phyloP scores from a whole-genome alignment of 352 stramenopile genomes.

The Phytopythium helicoides region DNA sequence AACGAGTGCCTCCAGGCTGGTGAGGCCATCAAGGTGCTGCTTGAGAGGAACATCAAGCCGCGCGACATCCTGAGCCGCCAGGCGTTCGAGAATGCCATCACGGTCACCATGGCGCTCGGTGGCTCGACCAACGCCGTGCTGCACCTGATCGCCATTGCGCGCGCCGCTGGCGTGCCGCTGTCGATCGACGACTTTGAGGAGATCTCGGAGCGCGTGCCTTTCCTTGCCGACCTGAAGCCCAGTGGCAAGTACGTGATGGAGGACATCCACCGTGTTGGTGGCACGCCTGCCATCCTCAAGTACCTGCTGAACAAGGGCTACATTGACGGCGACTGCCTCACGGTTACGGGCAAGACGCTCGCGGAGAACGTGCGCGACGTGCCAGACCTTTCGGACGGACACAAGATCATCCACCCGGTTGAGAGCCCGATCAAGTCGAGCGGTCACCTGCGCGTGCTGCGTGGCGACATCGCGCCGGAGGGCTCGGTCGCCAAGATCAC shows the following conservation, averaged over 20 bases:
- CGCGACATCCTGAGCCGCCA: slow-evolving; percentile 97
- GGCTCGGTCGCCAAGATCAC: slow-evolving; percentile 96
- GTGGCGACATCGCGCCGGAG: slow-evolving; percentile 94
- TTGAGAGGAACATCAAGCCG: slow-evolving; percentile 96
- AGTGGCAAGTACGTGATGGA: slow-evolving; percentile 99
- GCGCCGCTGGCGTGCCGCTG: slow-evolving; percentile 90
- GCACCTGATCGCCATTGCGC: slow-evolving; percentile 98
- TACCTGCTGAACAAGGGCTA: slow-evolving; percentile 97
- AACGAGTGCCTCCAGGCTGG: slow-evolving; percentile 91
- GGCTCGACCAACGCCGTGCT: slow-evolving; percentile 98
- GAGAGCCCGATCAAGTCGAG: slow-evolving; percentile 90
- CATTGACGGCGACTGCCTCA: slow-evolving; percentile 97
- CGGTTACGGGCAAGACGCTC: slow-evolving; percentile 97
- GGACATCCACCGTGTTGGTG: slow-evolving; percentile 96
- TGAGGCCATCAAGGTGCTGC: slow-evolving; percentile 87
- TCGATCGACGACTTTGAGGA: slow-evolving; percentile 97
- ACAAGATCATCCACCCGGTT: slow-evolving; percentile 96
- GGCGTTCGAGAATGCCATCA: slow-evolving; percentile 99
- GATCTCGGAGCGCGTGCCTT: slow-evolving; percentile 93
- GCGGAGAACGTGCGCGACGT: slow-evolving; percentile 95
- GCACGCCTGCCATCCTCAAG: slow-evolving; percentile 97
- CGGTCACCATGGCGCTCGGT: slow-evolving; percentile 96
- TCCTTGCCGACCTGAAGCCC: slow-evolving; percentile 97
- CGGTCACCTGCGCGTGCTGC: slow-evolving; percentile 97
- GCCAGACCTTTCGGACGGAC: slow-evolving; percentile 91